Conservation (phyloP, 106 monocot species). For the Dendrobium huoshanense region DNA sequence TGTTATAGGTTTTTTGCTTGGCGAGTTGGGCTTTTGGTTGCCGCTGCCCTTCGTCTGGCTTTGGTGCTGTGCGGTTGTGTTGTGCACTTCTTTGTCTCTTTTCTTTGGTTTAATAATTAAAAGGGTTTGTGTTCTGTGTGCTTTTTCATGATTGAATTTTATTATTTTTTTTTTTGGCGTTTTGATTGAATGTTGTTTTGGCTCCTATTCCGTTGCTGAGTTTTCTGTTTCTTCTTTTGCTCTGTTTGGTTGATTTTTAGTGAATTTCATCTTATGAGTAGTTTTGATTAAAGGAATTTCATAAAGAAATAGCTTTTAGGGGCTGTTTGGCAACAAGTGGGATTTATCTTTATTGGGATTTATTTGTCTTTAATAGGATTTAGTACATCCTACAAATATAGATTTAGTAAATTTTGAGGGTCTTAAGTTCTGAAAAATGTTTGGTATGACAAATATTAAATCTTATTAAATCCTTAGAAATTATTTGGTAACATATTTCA, state of each 20-base stretch:
- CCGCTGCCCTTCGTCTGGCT: neutral
- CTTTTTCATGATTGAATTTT: neutral
- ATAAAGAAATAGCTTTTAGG: too few relatives aligned
- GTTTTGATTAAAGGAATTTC: too few relatives aligned
- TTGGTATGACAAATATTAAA: too few relatives aligned
- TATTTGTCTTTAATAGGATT: too few relatives aligned
- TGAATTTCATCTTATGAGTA: too few relatives aligned
- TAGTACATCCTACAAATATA: too few relatives aligned
- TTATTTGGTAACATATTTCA: too few relatives aligned
- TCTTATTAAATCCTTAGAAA: too few relatives aligned
- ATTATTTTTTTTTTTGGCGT: neutral
- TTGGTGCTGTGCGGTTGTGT: neutral
- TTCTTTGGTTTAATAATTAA: neutral
- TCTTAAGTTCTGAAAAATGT: too few relatives aligned
- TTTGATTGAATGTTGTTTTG: neutral
- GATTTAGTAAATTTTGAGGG: too few relatives aligned
- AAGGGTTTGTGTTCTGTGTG: neutral
- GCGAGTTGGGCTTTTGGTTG: neutral
- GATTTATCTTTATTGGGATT: too few relatives aligned
- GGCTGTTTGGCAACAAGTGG: too few relatives aligned
- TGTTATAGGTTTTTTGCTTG: neutral
- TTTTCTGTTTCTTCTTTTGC: neutral
- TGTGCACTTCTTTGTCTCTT: neutral
- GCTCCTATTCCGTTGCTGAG: neutral
- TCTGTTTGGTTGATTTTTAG: neutral